Percentiles rank a stretch among this genome's conserved stretches.
phyloP scores from a whole-genome alignment of 2,329 filamentous ascomycete genomes.

The Curvularia hawaiiensis region DNA sequence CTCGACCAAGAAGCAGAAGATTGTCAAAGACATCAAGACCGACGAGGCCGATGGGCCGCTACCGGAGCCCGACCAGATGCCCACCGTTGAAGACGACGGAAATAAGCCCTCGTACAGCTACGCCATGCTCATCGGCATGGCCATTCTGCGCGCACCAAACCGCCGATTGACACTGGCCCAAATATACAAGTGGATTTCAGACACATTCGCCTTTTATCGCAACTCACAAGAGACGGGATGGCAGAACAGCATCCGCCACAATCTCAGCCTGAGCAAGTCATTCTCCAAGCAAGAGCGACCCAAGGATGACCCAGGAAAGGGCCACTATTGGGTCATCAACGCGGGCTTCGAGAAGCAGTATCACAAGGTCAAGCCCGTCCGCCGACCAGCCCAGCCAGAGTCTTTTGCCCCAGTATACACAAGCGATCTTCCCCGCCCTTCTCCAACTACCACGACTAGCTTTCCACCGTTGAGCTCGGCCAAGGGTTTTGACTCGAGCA shows the following conservation, averaged over 20 bases:
- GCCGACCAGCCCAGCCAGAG: conserved; percentile 57
- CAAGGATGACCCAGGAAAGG: conserved; percentile 97
- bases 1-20: conserved; percentile 63
- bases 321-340: conserved; percentile 95
- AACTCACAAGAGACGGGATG: conserved; percentile 83
- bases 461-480: conserved; percentile 46
- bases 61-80: conserved; percentile 79
- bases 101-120: conserved; percentile 91
- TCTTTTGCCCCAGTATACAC: conserved; percentile 40
- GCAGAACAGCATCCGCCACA: conserved; percentile 99
- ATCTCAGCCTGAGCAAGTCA: conserved; percentile 94
- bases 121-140: conserved; percentile 94
- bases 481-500: conserved; percentile 56
- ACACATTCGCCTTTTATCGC: conserved; percentile 84
- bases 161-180: conserved; percentile 87
- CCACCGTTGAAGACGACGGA: conserved; percentile 81
- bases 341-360: conserved; percentile 89
- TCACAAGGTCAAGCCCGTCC: conserved; percentile 79
- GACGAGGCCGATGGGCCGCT: conserved; percentile 56
- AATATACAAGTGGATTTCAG: conserved; percentile 99
- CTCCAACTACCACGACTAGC: conserved; percentile 46
- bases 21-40: conserved; percentile 55
- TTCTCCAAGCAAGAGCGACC: conserved; percentile 95
- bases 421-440: conserved; percentile 43
- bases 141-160: conserved; percentile 83